These are phyloP conservation scores for Sarcodon sp. DNA, from an alignment of 768 basidiomycete species.

Conservation along the genomic window DNA sequence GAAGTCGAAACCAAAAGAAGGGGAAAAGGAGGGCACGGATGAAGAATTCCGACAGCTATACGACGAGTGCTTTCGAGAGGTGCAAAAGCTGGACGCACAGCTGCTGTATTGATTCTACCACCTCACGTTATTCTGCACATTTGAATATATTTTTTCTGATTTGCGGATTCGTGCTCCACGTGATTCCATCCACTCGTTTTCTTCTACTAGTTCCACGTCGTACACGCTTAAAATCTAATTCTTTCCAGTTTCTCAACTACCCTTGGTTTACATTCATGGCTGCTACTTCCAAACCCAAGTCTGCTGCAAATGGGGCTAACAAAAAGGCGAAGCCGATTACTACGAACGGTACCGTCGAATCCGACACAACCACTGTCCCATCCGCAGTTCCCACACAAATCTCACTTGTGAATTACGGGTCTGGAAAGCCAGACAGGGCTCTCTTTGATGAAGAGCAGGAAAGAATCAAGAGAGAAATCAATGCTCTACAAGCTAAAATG, in stretches of 20 bases:
- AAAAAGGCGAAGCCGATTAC: constrained; percentile 23
- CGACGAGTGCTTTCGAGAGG: constrained; percentile 77
- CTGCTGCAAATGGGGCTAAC: constrained; percentile 26
- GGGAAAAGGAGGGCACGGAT: constrained; percentile 49
- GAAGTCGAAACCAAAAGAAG: constrained; percentile 47
- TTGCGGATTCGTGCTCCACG: background rate
- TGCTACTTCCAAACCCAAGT: constrained; percentile 38
- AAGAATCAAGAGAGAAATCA: constrained; percentile 72
- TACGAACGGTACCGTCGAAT: constrained; percentile 26
- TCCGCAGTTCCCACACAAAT: constrained; percentile 13
- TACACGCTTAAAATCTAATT: no score
- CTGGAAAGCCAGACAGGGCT: constrained; percentile 74
- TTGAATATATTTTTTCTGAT: background rate
- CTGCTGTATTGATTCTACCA: constrained; percentile 41
- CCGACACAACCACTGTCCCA: constrained; percentile 21
- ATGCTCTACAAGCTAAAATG: constrained; percentile 63
- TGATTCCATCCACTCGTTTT: background rate
- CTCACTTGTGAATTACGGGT: constrained; percentile 13
- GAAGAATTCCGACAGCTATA: constrained; percentile 83
- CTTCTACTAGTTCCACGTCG: no score
- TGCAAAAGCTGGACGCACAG: constrained; percentile 64
- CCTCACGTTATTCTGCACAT: background rate
- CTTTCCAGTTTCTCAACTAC: no score
- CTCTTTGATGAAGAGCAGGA: constrained; percentile 81
- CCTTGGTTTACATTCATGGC: constrained; percentile 14